Evolutionary conservation across 257 asterid species (phyloP), one percentile per base, ranked within the genome.

Genomic region (Solanum commersonii): DNA sequence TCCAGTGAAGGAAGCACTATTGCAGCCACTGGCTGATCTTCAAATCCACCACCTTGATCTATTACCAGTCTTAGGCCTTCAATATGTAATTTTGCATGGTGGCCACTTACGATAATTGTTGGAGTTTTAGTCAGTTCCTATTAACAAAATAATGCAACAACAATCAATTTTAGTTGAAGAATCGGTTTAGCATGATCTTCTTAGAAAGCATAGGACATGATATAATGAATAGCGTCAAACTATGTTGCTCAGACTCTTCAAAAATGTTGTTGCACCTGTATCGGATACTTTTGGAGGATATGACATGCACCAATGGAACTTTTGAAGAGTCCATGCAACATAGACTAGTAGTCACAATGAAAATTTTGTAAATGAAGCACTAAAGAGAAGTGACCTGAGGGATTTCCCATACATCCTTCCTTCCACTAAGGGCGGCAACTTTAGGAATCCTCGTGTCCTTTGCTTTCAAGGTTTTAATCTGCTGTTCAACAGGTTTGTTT

Each of bases 401-500:
- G 18, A 95, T 96, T 82, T 96, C 92, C 98, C 98, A 95, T 18
- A 96, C 98, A 42, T 94, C 92, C 91, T 91, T 93, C 89, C 99
- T 90, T 89, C 98, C 98, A 78, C 98, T 92, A 5, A 97, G 98
- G 85, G 98, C 79, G 88, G 91, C 94, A 78, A 97, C 97, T 86
- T 97, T 97, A 27, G 99, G 89, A 67, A 95, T 95, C 85, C 97
- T 96, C 1, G 98, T 93, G 91, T 97, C 98, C 91, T 93, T 97
- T 33, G 94, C 94, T 90, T 91, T 95, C 78, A 97, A 94, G 86
- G 89, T 89, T 38, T 87, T 89, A 65, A 96, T 90, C 92, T 96
- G 99, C 84, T 93, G 92, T 15, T 93, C 88, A 14, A 95, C 93
- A 16, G 91, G 89, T 90, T 89, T 93, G 34, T 86, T 85, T 87